Conservation (phyloP, 768 basidiomycete genomes). For the Calocybe gangraenosa region DNA sequence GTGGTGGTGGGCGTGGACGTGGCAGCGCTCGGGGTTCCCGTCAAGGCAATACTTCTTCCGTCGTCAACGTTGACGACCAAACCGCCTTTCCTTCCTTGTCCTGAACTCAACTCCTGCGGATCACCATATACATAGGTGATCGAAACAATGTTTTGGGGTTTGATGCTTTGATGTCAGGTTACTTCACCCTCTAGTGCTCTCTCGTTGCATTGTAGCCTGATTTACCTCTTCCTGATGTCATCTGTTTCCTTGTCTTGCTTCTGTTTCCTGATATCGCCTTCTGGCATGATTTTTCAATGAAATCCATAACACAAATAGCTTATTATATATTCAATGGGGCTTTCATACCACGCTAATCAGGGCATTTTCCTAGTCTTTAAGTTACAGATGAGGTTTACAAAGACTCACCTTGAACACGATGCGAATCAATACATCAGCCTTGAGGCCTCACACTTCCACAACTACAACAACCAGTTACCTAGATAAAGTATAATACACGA, state of each 20-base stretch:
- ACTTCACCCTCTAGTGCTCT: constrained; percentile 10
- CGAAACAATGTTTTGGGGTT: constrained; percentile 13
- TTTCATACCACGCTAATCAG: no score
- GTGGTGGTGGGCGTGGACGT: constrained; percentile 34
- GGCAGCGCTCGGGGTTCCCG: constrained; percentile 43
- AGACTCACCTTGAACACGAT: not conserved
- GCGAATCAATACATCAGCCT: no score
- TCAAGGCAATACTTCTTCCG: constrained; percentile 25
- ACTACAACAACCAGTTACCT: no score
- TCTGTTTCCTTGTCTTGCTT: constrained; percentile 19
- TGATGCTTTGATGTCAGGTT: constrained; percentile 9
- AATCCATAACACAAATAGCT: constrained; percentile 23
- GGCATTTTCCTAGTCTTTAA: constrained; percentile 1
- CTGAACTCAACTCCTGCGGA: constrained; percentile 21
- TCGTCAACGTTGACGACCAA: constrained; percentile 77
- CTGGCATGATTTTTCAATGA: constrained; percentile 21
- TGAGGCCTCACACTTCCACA: no score
- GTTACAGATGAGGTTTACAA: not conserved
- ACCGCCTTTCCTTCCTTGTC: constrained; percentile 87
- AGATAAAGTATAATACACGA: constrained; percentile 15
- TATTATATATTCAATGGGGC: no score
- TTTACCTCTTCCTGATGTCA: constrained; percentile 13
- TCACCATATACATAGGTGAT: constrained; percentile 2
- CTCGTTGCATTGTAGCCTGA: constrained; percentile 16
- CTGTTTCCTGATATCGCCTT: constrained; percentile 14